Percentiles rank a stretch among this genome's conserved stretches.
Evolutionary conservation across 345 rosid species (phyloP).

Genomic region (Dipteronia dyeriana): DNA sequence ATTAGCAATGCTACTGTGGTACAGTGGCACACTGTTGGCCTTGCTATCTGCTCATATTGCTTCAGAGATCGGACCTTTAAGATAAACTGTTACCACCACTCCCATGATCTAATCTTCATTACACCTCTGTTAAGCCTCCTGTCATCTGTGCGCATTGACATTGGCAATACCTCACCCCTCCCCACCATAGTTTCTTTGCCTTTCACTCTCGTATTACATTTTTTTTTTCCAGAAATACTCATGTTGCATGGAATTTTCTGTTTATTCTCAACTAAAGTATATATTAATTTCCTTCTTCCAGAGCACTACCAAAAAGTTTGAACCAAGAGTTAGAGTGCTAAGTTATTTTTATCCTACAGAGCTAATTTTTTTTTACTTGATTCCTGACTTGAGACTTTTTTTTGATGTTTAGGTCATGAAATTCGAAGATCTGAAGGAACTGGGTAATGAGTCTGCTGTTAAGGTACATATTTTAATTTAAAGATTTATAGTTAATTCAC

Average conservation of each 20-base stretch:
- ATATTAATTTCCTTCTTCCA: background rate
- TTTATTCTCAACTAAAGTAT: background rate
- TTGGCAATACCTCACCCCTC: background rate
- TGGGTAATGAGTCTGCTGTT: conserved; percentile 79
- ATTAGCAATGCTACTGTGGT: background rate
- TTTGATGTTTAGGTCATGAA: conserved; percentile 77
- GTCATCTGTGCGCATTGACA: background rate
- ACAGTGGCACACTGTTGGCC: background rate
- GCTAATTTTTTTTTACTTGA: background rate
- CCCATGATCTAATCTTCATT: background rate
- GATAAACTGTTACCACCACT: background rate
- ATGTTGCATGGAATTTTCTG: background rate
- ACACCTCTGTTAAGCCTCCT: background rate
- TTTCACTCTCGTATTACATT: background rate
- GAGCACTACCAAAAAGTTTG: background rate
- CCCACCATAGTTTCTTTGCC: background rate
- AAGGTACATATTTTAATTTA: conserved; percentile 50
- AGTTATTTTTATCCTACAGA: background rate
- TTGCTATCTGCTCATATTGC: background rate
- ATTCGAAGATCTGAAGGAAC: conserved; percentile 93
- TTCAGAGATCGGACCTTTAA: background rate
- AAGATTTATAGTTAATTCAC: background rate
- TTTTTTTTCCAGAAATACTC: background rate
- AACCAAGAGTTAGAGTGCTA: background rate
- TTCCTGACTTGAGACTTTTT: conserved; percentile 15